A percentile compares a stretch with the other conserved stretches of the same genome.
phyloP scores from a whole-genome alignment of 305 asterid genomes.

The Solanum hybrid region DNA sequence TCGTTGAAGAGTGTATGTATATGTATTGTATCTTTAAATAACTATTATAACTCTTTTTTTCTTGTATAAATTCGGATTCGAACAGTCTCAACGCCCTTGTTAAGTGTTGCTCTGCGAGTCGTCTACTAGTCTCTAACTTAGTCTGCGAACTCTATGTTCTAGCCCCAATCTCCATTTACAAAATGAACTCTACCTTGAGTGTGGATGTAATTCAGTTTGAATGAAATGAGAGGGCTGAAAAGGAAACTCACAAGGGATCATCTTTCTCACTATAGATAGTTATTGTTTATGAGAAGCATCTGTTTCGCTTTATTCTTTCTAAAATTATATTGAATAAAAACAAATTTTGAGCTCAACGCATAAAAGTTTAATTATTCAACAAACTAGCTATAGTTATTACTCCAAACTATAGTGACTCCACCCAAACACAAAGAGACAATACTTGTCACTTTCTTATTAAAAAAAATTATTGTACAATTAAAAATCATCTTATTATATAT shows the following conservation, averaged over 20 bases:
- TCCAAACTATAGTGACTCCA: neutral
- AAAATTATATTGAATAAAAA: no score
- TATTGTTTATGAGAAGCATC: no score
- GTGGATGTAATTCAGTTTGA: neutral
- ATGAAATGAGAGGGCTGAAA: neutral
- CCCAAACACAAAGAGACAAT: neutral
- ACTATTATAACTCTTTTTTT: neutral
- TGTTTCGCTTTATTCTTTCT: accelerated
- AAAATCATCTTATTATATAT: neutral
- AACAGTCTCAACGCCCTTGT: neutral
- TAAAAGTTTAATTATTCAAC: neutral
- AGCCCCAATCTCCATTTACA: neutral
- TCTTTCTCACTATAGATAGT: neutral
- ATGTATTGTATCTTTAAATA: neutral
- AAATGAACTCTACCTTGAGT: neutral
- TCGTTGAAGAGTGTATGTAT: neutral
- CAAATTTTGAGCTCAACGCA: neutral
- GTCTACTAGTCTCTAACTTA: neutral
- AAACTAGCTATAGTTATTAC: neutral
- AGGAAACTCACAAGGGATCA: accelerated
- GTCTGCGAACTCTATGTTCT: neutral
- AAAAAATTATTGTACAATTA: no score
- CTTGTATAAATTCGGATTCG: neutral
- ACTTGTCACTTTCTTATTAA: neutral
- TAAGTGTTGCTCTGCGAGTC: neutral